Evolutionary conservation across 116 monocot species (phyloP).

Genomic region (Trichopus zeylanicus): DNA sequence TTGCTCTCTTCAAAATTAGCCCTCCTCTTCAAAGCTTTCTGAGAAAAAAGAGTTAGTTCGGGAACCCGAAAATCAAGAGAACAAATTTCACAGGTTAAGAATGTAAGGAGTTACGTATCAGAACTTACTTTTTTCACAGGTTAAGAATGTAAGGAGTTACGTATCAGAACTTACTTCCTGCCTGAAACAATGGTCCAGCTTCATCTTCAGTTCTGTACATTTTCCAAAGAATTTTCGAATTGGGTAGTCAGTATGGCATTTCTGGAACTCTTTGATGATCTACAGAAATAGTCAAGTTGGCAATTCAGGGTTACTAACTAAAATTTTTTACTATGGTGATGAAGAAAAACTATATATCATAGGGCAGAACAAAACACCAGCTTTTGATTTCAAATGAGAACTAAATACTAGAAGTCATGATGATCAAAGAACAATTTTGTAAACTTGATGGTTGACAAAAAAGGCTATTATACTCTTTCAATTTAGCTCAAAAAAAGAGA

Average conservation of each 20-base stretch:
- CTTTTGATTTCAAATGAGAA: too few relatives aligned
- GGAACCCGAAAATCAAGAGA: too few relatives aligned
- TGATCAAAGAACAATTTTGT: too few relatives aligned
- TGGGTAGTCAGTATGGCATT: conserved; percentile 75
- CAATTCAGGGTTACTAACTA: too few relatives aligned
- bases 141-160: neutral
- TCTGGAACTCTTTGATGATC: conserved; percentile 86
- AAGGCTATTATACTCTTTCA: too few relatives aligned
- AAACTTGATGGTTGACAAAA: too few relatives aligned
- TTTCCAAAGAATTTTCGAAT: conserved; percentile 77
- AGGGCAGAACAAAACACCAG: too few relatives aligned
- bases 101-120: neutral
- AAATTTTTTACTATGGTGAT: too few relatives aligned
- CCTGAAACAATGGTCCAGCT: conserved; percentile 77
- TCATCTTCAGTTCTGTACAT: conserved; percentile 79
- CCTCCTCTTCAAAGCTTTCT: conserved; percentile 86
- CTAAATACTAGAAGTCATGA: too few relatives aligned
- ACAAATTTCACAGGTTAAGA: too few relatives aligned
- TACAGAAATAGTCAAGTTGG: conserved; percentile 7
- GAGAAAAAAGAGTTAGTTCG: conserved; percentile 1
- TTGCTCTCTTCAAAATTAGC: conserved; percentile 84
- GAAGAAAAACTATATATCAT: too few relatives aligned
- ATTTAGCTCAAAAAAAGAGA: too few relatives aligned
- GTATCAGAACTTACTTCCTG: conserved; percentile 47
- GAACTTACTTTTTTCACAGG: conserved; percentile 61